These are phyloP conservation scores for Cruciata laevipes DNA, from an alignment of 257 asterid genomes.

Conservation along the genomic window DNA sequence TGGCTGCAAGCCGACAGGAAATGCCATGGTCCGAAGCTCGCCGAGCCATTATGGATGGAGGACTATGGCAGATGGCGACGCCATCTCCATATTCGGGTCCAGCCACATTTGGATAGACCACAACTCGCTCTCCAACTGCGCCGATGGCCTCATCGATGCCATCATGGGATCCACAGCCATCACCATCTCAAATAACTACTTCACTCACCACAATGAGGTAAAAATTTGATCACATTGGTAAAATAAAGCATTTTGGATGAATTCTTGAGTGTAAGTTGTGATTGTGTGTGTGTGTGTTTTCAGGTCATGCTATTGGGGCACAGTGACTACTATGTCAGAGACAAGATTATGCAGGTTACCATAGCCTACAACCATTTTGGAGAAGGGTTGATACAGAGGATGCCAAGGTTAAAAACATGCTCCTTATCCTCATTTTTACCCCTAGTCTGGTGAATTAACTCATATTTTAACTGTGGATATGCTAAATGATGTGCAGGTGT, in stretches of 20 bases:
- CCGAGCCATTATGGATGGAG: slow-evolving; percentile 75
- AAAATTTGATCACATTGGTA: background rate
- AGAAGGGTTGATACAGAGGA: slow-evolving; percentile 47
- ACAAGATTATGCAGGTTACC: slow-evolving; percentile 50
- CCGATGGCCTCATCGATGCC: slow-evolving; percentile 86
- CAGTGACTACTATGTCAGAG: slow-evolving; percentile 36
- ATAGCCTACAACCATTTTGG: slow-evolving; percentile 57
- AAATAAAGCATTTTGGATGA: background rate
- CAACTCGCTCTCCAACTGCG: slow-evolving; percentile 64
- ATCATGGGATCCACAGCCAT: slow-evolving; percentile 86
- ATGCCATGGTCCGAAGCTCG: slow-evolving; percentile 84
- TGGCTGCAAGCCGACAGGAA: slow-evolving; percentile 63
- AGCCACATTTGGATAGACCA: slow-evolving; percentile 89
- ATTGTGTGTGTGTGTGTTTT: background rate
- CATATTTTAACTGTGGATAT: background rate
- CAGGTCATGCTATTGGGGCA: slow-evolving; percentile 57
- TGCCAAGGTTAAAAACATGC: slow-evolving; percentile 35
- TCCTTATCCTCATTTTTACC: no score
- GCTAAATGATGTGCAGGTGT: slow-evolving; percentile 46
- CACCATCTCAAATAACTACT: slow-evolving; percentile 75
- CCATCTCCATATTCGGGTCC: slow-evolving; percentile 59
- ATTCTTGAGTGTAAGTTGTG: slow-evolving; percentile 6
- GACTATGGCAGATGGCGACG: slow-evolving; percentile 91
- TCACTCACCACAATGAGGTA: slow-evolving; percentile 89
- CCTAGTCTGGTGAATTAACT: no score